Evolutionary conservation across 139 green algal species (phyloP).

Genomic region (Asterochloris erici): DNA sequence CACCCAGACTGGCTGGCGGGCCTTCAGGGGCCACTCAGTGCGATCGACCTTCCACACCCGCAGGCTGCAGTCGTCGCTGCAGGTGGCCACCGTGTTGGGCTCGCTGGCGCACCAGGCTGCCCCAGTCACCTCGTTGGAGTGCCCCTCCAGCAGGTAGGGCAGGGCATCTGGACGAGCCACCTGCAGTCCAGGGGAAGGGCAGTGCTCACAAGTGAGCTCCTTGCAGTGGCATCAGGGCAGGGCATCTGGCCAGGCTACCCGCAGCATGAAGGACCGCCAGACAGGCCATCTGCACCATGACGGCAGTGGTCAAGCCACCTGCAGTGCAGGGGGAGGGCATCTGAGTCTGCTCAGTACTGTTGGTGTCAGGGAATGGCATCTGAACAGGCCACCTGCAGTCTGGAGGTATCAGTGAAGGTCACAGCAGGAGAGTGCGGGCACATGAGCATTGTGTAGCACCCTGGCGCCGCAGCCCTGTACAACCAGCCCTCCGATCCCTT

Average conservation of each 20-base stretch:
- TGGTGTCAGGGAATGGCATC: not conserved
- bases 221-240: not conserved
- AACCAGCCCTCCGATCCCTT: not conserved
- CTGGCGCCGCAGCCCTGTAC: not conserved
- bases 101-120: constrained; percentile 72
- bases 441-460: not conserved
- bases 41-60: constrained; percentile 54
- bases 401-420: too few relatives aligned
- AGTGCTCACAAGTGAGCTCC: not conserved
- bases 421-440: not conserved
- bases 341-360: not conserved
- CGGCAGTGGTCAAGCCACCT: not conserved
- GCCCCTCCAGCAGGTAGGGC: constrained; percentile 47
- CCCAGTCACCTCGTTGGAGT: constrained; percentile 65
- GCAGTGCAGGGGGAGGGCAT: not conserved
- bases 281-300: not conserved
- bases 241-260: not conserved
- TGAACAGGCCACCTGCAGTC: too few relatives aligned
- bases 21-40: not conserved
- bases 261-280: not conserved
- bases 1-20: too few relatives aligned
- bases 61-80: constrained; percentile 55
- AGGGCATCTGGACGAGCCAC: constrained; percentile 35
- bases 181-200: not conserved
- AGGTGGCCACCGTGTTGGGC: constrained; percentile 47